Evolutionary conservation across 1,284 basidiomycete genomes (phyloP).

Genomic region (Gomphus bonarii): DNA sequence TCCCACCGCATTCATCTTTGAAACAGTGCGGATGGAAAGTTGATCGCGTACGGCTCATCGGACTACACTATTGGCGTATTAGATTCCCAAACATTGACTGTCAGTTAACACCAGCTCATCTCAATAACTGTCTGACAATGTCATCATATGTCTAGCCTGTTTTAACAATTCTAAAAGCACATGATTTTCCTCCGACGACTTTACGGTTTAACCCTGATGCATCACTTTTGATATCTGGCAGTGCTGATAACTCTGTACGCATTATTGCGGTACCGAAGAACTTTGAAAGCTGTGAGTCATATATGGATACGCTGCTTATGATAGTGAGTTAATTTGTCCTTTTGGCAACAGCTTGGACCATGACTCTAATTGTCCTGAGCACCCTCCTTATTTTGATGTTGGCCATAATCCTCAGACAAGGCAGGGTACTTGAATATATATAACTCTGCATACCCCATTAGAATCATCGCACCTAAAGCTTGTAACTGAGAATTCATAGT

Average conservation of each 20-base stretch:
- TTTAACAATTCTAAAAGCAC: slow-evolving; percentile 82
- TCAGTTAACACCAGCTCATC: slow-evolving; percentile 29
- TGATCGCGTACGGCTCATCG: slow-evolving; percentile 82
- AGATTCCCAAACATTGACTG: slow-evolving; percentile 71
- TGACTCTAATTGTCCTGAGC: slow-evolving; percentile 27
- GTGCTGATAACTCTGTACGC: slow-evolving; percentile 85
- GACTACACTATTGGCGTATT: slow-evolving; percentile 82
- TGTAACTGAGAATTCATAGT: neutral
- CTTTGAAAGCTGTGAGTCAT: neutral
- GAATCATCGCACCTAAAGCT: neutral
- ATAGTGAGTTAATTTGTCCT: neutral
- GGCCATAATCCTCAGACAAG: slow-evolving; percentile 23
- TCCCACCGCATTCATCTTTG: neutral
- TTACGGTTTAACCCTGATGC: slow-evolving; percentile 81
- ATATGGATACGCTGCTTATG: slow-evolving; percentile 2
- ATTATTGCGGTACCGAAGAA: slow-evolving; percentile 70
- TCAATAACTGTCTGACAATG: neutral
- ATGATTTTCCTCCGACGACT: slow-evolving; percentile 90
- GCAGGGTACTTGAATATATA: neutral
- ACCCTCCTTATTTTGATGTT: slow-evolving; percentile 27
- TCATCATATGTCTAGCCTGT: slow-evolving; percentile 52
- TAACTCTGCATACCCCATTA: neutral
- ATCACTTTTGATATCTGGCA: slow-evolving; percentile 80
- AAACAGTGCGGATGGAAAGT: slow-evolving; percentile 64
- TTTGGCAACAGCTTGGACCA: slow-evolving; percentile 30